phyloP scores from a whole-genome alignment of 2,329 filamentous ascomycete genomes.

The Trichoderma hamatum region DNA sequence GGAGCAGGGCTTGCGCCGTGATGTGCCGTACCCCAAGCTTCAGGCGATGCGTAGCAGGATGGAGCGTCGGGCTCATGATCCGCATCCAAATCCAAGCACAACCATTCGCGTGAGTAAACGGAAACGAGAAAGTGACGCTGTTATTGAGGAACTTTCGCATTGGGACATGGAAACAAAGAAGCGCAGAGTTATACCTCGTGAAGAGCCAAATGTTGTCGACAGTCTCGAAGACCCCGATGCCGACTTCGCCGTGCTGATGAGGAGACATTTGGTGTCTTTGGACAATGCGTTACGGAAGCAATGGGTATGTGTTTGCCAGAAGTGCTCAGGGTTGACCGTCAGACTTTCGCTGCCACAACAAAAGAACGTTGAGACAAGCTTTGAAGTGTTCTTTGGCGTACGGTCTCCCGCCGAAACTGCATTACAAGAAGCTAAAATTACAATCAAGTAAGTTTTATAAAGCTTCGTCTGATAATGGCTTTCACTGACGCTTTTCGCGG shows the following conservation, averaged over 20 bases:
- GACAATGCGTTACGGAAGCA: constrained; percentile 12
- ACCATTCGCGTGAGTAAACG: not conserved
- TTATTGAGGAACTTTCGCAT: not conserved
- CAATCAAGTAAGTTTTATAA: constrained; percentile 4
- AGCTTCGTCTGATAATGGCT: not conserved
- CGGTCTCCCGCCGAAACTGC: constrained; percentile 3
- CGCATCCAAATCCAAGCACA: not conserved
- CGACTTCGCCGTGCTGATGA: constrained; percentile 14
- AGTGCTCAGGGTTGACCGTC: constrained; percentile 12
- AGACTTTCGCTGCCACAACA: constrained; percentile 6
- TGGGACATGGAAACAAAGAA: not conserved
- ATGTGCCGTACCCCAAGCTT: constrained; percentile 11
- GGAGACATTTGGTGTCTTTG: constrained; percentile 2
- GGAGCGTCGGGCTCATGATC: not conserved
- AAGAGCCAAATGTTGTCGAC: constrained; percentile 3
- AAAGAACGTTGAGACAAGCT: constrained; percentile 6
- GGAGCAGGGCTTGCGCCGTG: not conserved
- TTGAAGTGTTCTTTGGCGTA: constrained; percentile 13
- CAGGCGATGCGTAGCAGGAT: constrained; percentile 9
- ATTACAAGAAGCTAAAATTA: constrained; percentile 18
- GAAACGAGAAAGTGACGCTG: constrained; percentile 1
- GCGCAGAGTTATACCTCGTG: not conserved
- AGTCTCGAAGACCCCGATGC: not conserved
- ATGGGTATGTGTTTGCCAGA: constrained; percentile 21
- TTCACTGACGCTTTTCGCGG: not conserved